Base-by-base conservation (phyloP, 495 filamentous ascomycete species). In the Staphylotrichum tortipilum region DNA sequence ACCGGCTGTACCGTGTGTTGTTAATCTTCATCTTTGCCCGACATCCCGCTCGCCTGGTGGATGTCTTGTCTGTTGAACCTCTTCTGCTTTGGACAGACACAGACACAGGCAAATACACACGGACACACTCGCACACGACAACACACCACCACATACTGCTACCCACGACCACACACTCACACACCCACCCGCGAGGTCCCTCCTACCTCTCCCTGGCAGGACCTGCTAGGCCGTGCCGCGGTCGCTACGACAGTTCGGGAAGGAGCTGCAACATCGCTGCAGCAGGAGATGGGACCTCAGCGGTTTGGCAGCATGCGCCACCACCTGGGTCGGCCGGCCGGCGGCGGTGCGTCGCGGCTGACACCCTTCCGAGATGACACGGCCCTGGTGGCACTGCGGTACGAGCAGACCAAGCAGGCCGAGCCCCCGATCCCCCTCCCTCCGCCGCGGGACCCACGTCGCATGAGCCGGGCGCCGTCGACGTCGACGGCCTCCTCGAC, bases 351-450 rank as follows among this genome's bases (percentile, higher is more conserved):
- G 49, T 50, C 60, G 39, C 61, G 59, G 18, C 55, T 71, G 35
- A 57, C 66, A 30, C 59, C 72, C 24, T 73, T 74, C 54, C 65
- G 69, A 39, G 69, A 70, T 49, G 72, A 76, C 58, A 64, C 67
- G 23, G 68, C 66, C 56, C 59, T 78, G 52, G 68, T 75, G 39
- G 75, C 65, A 29, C 54, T 81, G 39, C 71, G 76, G 15, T 81
- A 82, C 62, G 75, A 79, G 53, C 66, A 78, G 53, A 78, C 77
- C 12, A 59, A 68, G 26, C 68, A 74, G 52, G 75, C 73, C 14
- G 70, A 79, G 55, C 74, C 76, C 24, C 78, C 79, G 7, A 77
- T 77, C 42, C 77, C 75, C 2, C 62, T 78, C 19, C 70, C 73
- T 48, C 67, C 70, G 23, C 66, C 69, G n/a, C 61, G 64, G 24